Evolutionary conservation across 805 yeast genomes (phyloP).

Genomic region (Yarrowia osloensis): DNA sequence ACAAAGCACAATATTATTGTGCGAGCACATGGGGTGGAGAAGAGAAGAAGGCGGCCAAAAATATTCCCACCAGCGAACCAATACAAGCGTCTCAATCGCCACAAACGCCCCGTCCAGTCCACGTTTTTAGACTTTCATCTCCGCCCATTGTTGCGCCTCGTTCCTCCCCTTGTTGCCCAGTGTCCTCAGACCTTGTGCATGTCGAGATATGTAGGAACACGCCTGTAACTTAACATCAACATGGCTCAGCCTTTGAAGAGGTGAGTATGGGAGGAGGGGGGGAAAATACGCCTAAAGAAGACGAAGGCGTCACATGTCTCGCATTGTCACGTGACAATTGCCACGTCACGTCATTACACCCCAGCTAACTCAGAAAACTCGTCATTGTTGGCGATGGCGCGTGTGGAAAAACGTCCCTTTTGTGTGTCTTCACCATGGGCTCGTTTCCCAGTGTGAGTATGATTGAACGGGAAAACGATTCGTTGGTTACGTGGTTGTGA

Average conservation of each 20-base stretch:
- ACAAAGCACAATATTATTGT: background rate
- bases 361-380: slow-evolving; percentile 57
- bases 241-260: slow-evolving; percentile 3
- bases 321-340: background rate
- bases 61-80: no score
- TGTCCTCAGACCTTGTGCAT: background rate
- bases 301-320: no score
- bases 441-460: slow-evolving; percentile 77
- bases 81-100: no score
- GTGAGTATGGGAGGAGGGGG: background rate
- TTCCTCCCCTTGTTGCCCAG: background rate
- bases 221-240: background rate
- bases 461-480: no score
- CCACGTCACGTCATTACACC: background rate
- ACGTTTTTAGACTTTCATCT: background rate
- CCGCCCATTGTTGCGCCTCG: background rate
- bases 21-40: no score
- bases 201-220: background rate
- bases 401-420: slow-evolving; percentile 86
- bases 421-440: slow-evolving; percentile 90
- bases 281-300: background rate
- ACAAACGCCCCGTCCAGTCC: background rate
- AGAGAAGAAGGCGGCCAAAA: no score
- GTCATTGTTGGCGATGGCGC: slow-evolving; percentile 96
- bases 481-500: no score